Conservation (phyloP, 257 asterid species). For the Forsythia viridissima region DNA sequence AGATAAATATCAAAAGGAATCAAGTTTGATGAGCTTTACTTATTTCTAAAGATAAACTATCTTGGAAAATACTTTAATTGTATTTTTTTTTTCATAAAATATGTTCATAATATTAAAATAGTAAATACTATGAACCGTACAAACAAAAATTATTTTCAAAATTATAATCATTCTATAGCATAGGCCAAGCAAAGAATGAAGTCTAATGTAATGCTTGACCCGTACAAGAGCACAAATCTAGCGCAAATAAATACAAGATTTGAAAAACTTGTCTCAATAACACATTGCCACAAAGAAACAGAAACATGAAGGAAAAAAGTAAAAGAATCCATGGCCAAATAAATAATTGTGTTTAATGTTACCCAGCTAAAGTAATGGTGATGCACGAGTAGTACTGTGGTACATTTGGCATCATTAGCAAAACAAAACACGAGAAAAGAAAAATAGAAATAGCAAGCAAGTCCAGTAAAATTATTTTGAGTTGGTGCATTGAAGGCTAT, state of each 20-base stretch:
- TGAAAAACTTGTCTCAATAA: background rate
- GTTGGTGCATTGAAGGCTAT: background rate
- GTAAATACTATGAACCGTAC: background rate
- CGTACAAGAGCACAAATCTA: background rate
- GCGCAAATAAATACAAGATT: background rate
- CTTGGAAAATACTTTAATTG: background rate
- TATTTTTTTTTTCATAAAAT: conserved; percentile 3
- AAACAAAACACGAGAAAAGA: conserved; percentile 5
- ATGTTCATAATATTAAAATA: conserved; percentile 14
- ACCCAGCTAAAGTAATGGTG: background rate
- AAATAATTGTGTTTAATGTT: background rate
- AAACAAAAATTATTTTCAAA: conserved; percentile 7
- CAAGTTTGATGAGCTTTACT: conserved; percentile 18
- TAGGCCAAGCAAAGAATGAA: conserved; percentile 9
- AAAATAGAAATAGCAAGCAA: background rate
- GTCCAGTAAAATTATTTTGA: background rate
- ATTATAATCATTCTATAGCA: background rate
- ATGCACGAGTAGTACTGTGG: background rate
- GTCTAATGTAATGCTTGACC: background rate
- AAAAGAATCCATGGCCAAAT: background rate
- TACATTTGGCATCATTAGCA: background rate
- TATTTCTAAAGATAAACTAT: conserved; percentile 7
- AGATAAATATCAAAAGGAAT: conserved; percentile 12
- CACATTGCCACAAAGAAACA: background rate
- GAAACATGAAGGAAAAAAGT: background rate